phyloP scores from a whole-genome alignment of 352 stramenopile genomes.

The Phytophthora hibernalis region DNA sequence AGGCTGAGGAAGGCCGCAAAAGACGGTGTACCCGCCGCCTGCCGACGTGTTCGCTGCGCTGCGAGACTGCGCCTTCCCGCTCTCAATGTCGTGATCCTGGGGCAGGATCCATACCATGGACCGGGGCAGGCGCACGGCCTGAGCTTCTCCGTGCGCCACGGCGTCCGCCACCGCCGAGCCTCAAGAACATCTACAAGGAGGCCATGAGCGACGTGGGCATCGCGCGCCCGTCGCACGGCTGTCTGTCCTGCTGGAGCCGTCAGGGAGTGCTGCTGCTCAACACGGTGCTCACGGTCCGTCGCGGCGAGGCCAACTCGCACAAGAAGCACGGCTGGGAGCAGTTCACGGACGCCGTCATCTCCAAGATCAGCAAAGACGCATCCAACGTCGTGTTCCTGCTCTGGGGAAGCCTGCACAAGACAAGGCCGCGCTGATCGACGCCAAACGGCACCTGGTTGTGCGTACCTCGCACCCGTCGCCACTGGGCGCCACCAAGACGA shows the following conservation, averaged over 20 bases:
- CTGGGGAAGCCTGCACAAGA: slow-evolving; percentile 97
- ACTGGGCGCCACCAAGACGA: slow-evolving; percentile 96
- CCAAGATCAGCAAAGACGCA: slow-evolving; percentile 76
- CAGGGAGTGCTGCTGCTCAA: slow-evolving; percentile 99
- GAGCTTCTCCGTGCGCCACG: slow-evolving; percentile 92
- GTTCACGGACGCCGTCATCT: slow-evolving; percentile 96
- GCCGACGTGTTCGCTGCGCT: slow-evolving; percentile 91
- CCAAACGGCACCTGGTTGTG: slow-evolving; percentile 84
- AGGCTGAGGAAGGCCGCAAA: slow-evolving; percentile 64
- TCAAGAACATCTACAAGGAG: slow-evolving; percentile 99
- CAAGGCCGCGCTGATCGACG: slow-evolving; percentile 83
- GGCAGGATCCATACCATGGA: slow-evolving; percentile 93
- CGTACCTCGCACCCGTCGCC: slow-evolving; percentile 94
- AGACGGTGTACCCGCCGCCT: slow-evolving; percentile 88
- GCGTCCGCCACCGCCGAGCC: slow-evolving; percentile 92
- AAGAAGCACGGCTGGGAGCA: slow-evolving; percentile 97
- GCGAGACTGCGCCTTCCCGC: slow-evolving; percentile 87
- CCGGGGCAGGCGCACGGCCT: slow-evolving; percentile 87
- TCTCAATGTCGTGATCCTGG: slow-evolving; percentile 94
- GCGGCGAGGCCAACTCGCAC: slow-evolving; percentile 94
- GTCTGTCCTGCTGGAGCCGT: slow-evolving; percentile 92
- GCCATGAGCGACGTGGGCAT: slow-evolving; percentile 83
- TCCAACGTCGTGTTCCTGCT: slow-evolving; percentile 97
- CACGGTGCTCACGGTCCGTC: slow-evolving; percentile 96
- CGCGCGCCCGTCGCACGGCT: slow-evolving; percentile 86